A percentile compares a stretch with the other conserved stretches of the same genome.
phyloP scores from a whole-genome alignment of 2,329 filamentous ascomycete genomes.

The Daldinia sp. region DNA sequence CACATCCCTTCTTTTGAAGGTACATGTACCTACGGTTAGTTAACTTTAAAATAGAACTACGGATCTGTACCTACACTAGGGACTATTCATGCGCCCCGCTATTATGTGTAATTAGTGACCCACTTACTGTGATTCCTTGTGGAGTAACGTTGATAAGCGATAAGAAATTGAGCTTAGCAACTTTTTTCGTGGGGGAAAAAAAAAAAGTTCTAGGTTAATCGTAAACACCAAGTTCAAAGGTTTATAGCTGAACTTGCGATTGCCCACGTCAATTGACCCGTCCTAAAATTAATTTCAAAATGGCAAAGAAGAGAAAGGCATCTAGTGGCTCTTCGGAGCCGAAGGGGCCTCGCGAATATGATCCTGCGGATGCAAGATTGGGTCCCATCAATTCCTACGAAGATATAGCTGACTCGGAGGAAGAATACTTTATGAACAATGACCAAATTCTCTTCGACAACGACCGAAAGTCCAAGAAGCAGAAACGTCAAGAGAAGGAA shows the following conservation, averaged over 20 bases:
- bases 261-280: neutral
- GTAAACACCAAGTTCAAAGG: neutral
- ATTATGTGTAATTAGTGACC: neutral
- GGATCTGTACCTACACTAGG: too few species aligned
- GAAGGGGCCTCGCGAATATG: constrained; percentile 62
- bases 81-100: neutral
- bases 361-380: constrained; percentile 68
- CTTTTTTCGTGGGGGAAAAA: constrained; percentile 20
- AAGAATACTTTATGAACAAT: constrained; percentile 87
- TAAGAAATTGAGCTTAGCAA: constrained; percentile 9
- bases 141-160: constrained; percentile 16
- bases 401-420: constrained; percentile 91
- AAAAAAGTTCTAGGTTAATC: constrained; percentile 32
- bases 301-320: constrained; percentile 78
- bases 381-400: constrained; percentile 71
- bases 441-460: constrained; percentile 90
- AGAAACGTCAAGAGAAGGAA: constrained; percentile 74
- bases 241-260: neutral
- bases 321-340: constrained; percentile 56
- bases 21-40: too few species aligned
- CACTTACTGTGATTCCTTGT: neutral
- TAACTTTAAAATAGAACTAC: neutral
- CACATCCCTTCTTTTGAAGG: neutral
- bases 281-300: constrained; percentile 43
- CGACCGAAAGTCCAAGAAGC: constrained; percentile 78